Percentiles rank a stretch among this genome's conserved stretches.
Conservation (phyloP, 768 basidiomycete species). For the Punctularia strigosozonata region DNA sequence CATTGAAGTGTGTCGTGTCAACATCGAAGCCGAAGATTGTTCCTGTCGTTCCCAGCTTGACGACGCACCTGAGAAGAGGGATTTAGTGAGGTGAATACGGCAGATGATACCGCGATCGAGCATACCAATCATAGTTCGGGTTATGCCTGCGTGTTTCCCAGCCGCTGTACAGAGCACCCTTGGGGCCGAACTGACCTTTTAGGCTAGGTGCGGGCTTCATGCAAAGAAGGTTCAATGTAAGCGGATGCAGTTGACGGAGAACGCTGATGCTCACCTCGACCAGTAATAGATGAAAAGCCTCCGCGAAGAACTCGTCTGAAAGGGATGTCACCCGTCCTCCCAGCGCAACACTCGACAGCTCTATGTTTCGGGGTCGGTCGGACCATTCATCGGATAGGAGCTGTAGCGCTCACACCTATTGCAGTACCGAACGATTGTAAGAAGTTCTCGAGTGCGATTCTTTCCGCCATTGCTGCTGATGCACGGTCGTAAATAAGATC, state of each 20-base stretch:
- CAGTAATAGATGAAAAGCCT: slow-evolving; percentile 70
- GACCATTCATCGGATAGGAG: neutral
- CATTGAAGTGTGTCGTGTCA: slow-evolving; percentile 92
- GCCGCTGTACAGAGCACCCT: slow-evolving; percentile 87
- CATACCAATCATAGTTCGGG: slow-evolving; percentile 76
- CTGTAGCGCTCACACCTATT: slow-evolving; percentile 41
- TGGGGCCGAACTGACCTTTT: slow-evolving; percentile 96
- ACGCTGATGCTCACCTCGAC: slow-evolving; percentile 42
- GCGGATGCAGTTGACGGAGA: neutral
- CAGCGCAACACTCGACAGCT: slow-evolving; percentile 79
- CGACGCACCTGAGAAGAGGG: slow-evolving; percentile 60
- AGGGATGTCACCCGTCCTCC: slow-evolving; percentile 65
- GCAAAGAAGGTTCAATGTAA: slow-evolving; percentile 2
- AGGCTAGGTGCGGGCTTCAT: slow-evolving; percentile 70
- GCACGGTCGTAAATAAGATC: too few species aligned
- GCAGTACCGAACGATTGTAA: slow-evolving; percentile 30
- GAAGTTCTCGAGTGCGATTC: slow-evolving; percentile 36
- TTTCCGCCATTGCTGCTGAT: slow-evolving; percentile 41
- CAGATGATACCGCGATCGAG: neutral
- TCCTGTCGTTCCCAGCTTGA: slow-evolving; percentile 74
- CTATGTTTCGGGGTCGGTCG: slow-evolving; percentile 25
- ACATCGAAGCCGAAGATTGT: slow-evolving; percentile 77
- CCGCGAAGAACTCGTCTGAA: slow-evolving; percentile 96
- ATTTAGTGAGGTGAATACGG: neutral
- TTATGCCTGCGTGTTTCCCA: slow-evolving; percentile 95